Evolutionary conservation across 148 eudicot genomes (phyloP).

Genomic region (Tetragonia tetragonoides): DNA sequence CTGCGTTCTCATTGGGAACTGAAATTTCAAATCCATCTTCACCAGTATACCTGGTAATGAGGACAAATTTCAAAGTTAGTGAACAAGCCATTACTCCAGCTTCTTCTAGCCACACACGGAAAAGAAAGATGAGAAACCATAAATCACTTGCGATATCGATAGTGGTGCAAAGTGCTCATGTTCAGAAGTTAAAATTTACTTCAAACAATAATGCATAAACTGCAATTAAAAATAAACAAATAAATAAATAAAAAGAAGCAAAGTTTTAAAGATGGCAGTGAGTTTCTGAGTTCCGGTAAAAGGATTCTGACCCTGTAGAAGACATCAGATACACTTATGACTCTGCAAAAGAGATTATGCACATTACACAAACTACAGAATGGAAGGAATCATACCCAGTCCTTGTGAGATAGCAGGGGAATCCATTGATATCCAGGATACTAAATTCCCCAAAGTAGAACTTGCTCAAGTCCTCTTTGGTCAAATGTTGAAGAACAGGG

Average conservation of each 20-base stretch:
- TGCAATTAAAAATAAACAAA: too few species aligned
- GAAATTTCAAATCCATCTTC: constrained; percentile 99
- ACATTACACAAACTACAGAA: not conserved
- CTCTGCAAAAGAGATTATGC: not conserved
- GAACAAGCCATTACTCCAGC: not conserved
- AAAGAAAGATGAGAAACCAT: not conserved
- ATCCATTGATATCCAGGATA: constrained; percentile 70
- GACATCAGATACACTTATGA: not conserved
- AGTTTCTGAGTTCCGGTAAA: too few species aligned
- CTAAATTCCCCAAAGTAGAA: constrained; percentile 79
- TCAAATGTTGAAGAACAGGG: constrained; percentile 81
- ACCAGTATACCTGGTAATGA: constrained; percentile 76
- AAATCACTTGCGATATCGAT: not conserved
- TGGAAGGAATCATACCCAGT: constrained; percentile 62
- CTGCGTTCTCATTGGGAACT: constrained; percentile 72
- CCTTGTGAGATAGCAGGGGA: constrained; percentile 78
- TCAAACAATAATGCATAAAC: too few species aligned
- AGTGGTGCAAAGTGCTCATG: not conserved
- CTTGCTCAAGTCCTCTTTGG: constrained; percentile 88
- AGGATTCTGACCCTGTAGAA: too few species aligned
- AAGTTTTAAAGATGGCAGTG: too few species aligned
- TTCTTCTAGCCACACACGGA: not conserved
- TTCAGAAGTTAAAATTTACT: not conserved
- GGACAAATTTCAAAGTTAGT: not conserved
- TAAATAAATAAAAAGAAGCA: too few species aligned